These are phyloP conservation scores for Bruguiera parviflora DNA, from an alignment of 345 rosid species.

Conservation along the genomic window DNA sequence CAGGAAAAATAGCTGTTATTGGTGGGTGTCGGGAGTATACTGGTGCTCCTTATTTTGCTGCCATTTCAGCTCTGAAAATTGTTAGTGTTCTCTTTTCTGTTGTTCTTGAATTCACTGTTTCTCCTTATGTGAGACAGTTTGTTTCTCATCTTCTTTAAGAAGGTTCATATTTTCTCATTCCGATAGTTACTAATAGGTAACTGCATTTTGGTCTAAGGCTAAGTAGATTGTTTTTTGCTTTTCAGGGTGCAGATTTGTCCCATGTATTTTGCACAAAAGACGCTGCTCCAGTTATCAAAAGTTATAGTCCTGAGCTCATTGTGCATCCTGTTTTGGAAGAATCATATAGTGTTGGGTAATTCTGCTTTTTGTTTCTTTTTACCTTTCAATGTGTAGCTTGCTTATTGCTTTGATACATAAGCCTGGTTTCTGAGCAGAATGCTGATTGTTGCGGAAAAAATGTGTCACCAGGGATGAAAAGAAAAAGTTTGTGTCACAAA, in stretches of 20 bases:
- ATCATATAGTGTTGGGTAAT: slow-evolving; percentile 70
- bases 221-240: neutral
- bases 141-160: no score
- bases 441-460: slow-evolving; percentile 7
- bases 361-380: neutral
- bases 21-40: slow-evolving; percentile 99
- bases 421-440: slow-evolving; percentile 10
- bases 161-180: neutral
- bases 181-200: neutral
- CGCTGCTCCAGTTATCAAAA: slow-evolving; percentile 89
- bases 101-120: neutral
- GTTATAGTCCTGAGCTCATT: slow-evolving; percentile 94
- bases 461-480: slow-evolving; percentile 54
- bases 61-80: slow-evolving; percentile 94
- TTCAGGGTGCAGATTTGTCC: slow-evolving; percentile 93
- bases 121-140: no score
- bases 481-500: slow-evolving; percentile 32
- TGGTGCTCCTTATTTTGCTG: slow-evolving; percentile 97
- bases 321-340: slow-evolving; percentile 91
- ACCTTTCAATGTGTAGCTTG: neutral
- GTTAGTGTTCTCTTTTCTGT: slow-evolving; percentile 33
- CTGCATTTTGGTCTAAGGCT: slow-evolving; percentile 12
- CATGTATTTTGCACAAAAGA: slow-evolving; percentile 98
- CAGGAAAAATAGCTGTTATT: slow-evolving; percentile 91
- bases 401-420: neutral